Evolutionary conservation across 2,329 filamentous ascomycete genomes (phyloP).

Genomic region (Rhytidhysteron rufulum): DNA sequence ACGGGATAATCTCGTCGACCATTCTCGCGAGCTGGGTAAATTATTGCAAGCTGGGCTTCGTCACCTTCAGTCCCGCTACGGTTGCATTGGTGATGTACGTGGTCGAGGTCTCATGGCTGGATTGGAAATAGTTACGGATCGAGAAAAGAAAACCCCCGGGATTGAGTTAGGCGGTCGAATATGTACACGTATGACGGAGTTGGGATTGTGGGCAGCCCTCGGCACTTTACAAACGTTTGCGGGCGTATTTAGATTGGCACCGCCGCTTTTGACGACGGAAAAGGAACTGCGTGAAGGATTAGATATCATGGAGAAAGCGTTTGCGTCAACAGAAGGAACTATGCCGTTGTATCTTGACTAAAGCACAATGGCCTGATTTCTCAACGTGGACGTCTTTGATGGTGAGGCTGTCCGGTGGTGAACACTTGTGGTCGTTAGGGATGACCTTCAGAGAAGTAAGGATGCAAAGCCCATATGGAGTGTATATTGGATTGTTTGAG

Average conservation of each 20-base stretch:
- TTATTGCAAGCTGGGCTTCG: constrained; percentile 48
- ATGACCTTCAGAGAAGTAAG: no score
- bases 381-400: no score
- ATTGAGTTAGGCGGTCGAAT: constrained; percentile 48
- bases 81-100: constrained; percentile 60
- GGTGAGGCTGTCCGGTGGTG: no score
- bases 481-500: not conserved
- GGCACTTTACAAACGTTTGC: constrained; percentile 50
- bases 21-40: constrained; percentile 43
- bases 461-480: not conserved
- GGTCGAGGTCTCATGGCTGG: constrained; percentile 57
- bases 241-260: constrained; percentile 58
- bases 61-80: constrained; percentile 48
- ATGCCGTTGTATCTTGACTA: constrained; percentile 22
- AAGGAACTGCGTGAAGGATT: constrained; percentile 46
- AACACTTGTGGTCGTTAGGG: no score
- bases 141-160: constrained; percentile 46
- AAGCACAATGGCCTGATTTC: not conserved
- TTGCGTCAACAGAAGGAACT: constrained; percentile 48
- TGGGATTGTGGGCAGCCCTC: constrained; percentile 57
- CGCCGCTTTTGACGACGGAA: constrained; percentile 54
- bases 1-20: constrained; percentile 50
- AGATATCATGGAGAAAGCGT: constrained; percentile 54
- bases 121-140: constrained; percentile 55
- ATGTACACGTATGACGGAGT: constrained; percentile 45